Base-by-base conservation (phyloP, 306 rosid species). In the Abrus precatorius region DNA sequence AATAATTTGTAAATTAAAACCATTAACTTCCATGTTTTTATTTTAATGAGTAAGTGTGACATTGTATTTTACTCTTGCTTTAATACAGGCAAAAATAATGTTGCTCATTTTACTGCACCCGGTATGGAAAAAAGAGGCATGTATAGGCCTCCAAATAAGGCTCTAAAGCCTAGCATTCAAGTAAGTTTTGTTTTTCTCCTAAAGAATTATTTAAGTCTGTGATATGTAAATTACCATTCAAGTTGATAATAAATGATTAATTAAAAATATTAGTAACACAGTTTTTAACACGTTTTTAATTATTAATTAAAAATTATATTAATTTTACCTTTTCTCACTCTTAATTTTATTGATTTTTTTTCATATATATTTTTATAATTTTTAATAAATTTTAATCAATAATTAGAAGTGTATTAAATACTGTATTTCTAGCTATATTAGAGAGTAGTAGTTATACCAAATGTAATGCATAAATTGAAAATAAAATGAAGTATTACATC, bases 121-220 rank as follows among this genome's bases (percentile, higher is more conserved):
- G 59, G 48, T 54, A 43, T 29, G 11, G 66, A 48, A 13, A 76
- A 7, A 12, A 85, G 85, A 63, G 20, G 27, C 66, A 65, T 4
- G 14, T 77, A 72, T 45, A 9, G 8, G 12, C 60, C 67, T 3
- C 32, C 76, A 20, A 40, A 1, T n/a, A 32, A 70, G 5, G 7
- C 77, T 20, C 1, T 72, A 12, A 64, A 65, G 56, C 2, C 36
- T 1, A 57, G 8, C 14, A 9, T 81, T 33, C 77, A 72, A 27
- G 88, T 85, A 77, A 85, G 83, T 70, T 44, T 1, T 47, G 0
- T 9, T 6, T 41, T 13, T 30, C 72, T 27, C 11, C 33, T 7
- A 32, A 34, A 57, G 10, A 9, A 20, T 20, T 20, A 20, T 20
- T 20, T 20, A 20, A 20, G 20, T 29, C 13, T 45, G 29, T 50